These are phyloP conservation scores for Penicillium corylophilum DNA, from an alignment of 2,329 filamentous ascomycete species.

Conservation along the genomic window DNA sequence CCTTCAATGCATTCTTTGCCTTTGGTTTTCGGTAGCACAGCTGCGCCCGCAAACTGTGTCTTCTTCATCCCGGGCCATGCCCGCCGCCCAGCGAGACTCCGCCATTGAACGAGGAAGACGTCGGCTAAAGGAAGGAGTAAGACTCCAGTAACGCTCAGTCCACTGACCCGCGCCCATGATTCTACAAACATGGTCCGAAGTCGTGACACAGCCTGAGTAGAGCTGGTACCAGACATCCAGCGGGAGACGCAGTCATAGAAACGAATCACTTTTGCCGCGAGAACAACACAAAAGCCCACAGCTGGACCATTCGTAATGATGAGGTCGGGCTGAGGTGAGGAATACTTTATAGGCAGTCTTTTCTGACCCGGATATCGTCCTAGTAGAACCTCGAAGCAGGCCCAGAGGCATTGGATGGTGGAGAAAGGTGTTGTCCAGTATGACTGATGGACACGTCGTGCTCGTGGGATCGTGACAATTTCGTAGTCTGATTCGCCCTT, in stretches of 20 bases:
- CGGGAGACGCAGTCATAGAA: slow-evolving; percentile 43
- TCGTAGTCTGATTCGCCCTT: slow-evolving; percentile 47
- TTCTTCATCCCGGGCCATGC: slow-evolving; percentile 41
- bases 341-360: slow-evolving; percentile 18
- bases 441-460: slow-evolving; percentile 78
- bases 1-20: background rate
- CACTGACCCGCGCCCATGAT: slow-evolving; percentile 83
- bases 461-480: slow-evolving; percentile 69
- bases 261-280: slow-evolving; percentile 58
- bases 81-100: slow-evolving; percentile 54
- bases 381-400: slow-evolving; percentile 59
- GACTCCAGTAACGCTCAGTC: slow-evolving; percentile 79
- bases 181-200: slow-evolving; percentile 84
- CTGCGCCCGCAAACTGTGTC: slow-evolving; percentile 40
- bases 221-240: slow-evolving; percentile 8
- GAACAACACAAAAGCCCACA: slow-evolving; percentile 74
- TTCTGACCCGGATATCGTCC: slow-evolving; percentile 38
- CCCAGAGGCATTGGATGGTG: slow-evolving; percentile 63
- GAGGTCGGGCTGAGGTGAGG: slow-evolving; percentile 62
- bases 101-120: slow-evolving; percentile 80
- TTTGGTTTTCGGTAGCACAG: slow-evolving; percentile 32
- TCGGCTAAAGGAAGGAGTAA: slow-evolving; percentile 72
- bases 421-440: slow-evolving; percentile 71
- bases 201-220: slow-evolving; percentile 12
- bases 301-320: slow-evolving; percentile 87